A percentile compares a stretch with the other conserved stretches of the same genome.
phyloP scores from a whole-genome alignment of 257 asterid genomes.

The Cordia subcordata region DNA sequence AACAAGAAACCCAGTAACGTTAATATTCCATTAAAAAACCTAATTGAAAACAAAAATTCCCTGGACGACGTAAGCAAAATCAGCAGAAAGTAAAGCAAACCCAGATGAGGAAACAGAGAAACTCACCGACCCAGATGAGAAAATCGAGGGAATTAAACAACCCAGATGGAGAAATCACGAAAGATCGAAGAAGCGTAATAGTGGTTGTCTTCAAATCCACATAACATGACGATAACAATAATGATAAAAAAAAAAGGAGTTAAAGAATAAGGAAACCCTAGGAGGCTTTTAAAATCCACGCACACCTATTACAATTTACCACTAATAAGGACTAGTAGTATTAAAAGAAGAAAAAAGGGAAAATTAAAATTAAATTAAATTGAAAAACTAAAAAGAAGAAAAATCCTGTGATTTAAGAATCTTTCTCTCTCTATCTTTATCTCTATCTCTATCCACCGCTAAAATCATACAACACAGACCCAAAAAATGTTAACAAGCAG shows the following conservation, averaged over 20 bases:
- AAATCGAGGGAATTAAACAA: constrained; percentile 21
- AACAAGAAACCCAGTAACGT: background rate
- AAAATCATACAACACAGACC: constrained; percentile 15
- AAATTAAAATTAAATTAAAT: constrained; percentile 16
- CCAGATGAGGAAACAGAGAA: background rate
- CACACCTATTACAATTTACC: background rate
- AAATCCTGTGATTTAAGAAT: constrained; percentile 51
- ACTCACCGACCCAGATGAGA: constrained; percentile 21
- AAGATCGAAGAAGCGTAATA: constrained; percentile 29
- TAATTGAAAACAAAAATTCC: background rate
- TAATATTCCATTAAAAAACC: background rate
- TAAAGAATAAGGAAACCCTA: constrained; percentile 33
- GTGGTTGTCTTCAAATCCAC: constrained; percentile 28
- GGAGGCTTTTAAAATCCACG: constrained; percentile 6
- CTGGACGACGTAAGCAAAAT: background rate
- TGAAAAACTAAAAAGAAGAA: constrained; percentile 15
- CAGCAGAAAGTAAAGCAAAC: background rate
- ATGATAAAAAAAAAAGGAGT: constrained; percentile 23
- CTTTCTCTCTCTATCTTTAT: constrained; percentile 14
- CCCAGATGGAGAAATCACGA: constrained; percentile 36
- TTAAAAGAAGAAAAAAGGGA: background rate
- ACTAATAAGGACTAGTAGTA: constrained; percentile 1
- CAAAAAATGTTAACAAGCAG: background rate
- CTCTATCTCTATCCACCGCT: constrained; percentile 15
- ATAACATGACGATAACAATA: constrained; percentile 26